These are phyloP conservation scores for Austroboletus eburneus DNA, from an alignment of 768 basidiomycete species.

Conservation along the genomic window DNA sequence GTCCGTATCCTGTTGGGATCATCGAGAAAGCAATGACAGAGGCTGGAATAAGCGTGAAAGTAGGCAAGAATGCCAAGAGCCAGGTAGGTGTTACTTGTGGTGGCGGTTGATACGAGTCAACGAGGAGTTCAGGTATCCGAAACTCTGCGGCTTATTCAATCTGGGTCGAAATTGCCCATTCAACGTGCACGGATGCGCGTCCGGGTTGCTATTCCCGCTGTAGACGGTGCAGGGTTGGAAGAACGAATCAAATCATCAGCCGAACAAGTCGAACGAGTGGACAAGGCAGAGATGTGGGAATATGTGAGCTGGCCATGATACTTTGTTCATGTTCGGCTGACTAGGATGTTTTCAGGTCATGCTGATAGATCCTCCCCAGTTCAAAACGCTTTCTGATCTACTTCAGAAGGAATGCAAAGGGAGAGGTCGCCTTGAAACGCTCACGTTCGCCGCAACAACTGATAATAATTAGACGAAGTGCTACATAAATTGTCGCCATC, in stretches of 20 bases:
- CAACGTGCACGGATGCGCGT: constrained; percentile 93
- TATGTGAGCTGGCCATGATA: constrained; percentile 52
- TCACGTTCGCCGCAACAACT: constrained; percentile 66
- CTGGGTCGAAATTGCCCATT: constrained; percentile 83
- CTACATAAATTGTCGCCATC: not conserved
- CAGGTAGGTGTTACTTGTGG: constrained; percentile 51
- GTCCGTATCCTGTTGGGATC: constrained; percentile 90
- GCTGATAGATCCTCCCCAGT: constrained; percentile 90
- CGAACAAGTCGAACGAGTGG: constrained; percentile 82
- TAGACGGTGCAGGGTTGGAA: constrained; percentile 63
- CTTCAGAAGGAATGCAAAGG: constrained; percentile 91
- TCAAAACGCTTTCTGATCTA: constrained; percentile 84
- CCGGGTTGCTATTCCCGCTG: constrained; percentile 66
- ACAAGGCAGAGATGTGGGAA: constrained; percentile 80
- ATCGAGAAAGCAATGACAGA: constrained; percentile 98
- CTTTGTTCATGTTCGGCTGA: constrained; percentile 7
- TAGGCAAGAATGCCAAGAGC: constrained; percentile 87
- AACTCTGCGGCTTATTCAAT: constrained; percentile 79
- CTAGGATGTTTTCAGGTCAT: constrained; percentile 55
- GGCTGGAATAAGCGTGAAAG: constrained; percentile 87
- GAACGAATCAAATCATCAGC: constrained; percentile 68
- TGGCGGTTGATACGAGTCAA: not conserved
- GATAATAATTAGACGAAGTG: constrained; percentile 15
- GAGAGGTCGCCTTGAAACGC: constrained; percentile 78
- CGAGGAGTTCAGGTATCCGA: constrained; percentile 66